Evolutionary conservation across 192 early-diverging fungal genomes (phyloP).

Genomic region (Entomortierella chlamydospora): DNA sequence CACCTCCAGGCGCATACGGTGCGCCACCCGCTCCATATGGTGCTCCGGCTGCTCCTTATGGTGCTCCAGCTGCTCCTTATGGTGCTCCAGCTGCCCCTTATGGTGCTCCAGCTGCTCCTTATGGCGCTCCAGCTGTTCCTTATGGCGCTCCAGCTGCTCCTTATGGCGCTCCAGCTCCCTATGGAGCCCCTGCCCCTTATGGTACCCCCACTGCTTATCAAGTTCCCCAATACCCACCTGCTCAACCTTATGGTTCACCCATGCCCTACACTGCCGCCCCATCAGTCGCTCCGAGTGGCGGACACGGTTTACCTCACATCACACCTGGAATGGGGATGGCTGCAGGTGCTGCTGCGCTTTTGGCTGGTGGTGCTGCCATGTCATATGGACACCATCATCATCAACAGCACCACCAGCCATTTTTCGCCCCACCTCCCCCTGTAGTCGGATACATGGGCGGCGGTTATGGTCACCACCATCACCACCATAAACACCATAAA

Average conservation of each 20-base stretch:
- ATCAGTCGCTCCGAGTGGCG: background rate
- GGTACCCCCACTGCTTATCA: constrained; percentile 9
- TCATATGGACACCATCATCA: constrained; percentile 14
- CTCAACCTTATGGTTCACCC: background rate
- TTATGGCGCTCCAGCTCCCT: constrained; percentile 14
- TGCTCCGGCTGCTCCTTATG: too few species aligned
- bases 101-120: background rate
- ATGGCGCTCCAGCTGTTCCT: constrained; percentile 11
- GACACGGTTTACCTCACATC: background rate
- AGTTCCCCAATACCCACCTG: background rate
- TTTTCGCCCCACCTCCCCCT: background rate
- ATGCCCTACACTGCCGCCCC: constrained; percentile 3
- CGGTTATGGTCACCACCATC: background rate
- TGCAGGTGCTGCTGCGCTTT: constrained; percentile 14
- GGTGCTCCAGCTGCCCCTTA: too few species aligned
- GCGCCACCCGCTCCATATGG: background rate
- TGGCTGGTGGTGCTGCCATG: constrained; percentile 15
- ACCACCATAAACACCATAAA: constrained; percentile 17
- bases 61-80: background rate
- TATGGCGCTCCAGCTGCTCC: background rate
- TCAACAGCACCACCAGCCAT: background rate
- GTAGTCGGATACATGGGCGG: background rate
- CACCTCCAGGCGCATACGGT: constrained; percentile 7
- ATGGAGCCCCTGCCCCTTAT: constrained; percentile 18
- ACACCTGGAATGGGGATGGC: constrained; percentile 15